Base-by-base conservation (phyloP, 495 filamentous ascomycete species). In the Xylaria nigripes region DNA sequence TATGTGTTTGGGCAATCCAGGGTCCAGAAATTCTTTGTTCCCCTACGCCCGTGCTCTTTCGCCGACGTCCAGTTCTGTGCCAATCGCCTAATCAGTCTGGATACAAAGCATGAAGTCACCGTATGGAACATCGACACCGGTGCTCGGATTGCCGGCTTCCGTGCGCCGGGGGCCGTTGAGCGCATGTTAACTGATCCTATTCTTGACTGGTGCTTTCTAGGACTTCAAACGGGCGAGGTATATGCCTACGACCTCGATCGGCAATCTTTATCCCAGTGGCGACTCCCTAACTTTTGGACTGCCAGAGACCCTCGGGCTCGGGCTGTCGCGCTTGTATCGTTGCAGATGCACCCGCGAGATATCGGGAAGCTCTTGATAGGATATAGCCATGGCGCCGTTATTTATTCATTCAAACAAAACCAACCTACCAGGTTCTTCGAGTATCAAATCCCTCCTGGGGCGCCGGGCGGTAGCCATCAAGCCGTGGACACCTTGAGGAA, bases 361-460 rank as follows among this genome's bases (percentile, higher is more conserved):
- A 88, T 96, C 61, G 93, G 93, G n/a, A 87, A 84, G 61, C 72
- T 98, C 19, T 61, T 97, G 55, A 86, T 98, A 48, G 90, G 85
- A 9, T 98, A 97, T 63, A 77, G 78, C 1, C 82, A 90, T 50
- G 94, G 93, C 19, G 89, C 88, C 3, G 89, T 89, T 24, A 81
- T 91, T 30, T 97, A 90, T 62, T 87, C 86, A 3, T 94, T 98
- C 77, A 96, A 97, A 71, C 83, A 93, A 67, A 88, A 89, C 51
- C 72, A 83, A 50, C 74, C 86, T 0, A 73, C 81, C 42, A 86
- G 86, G 60, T 92, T 80, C 64, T 89, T 95, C 60, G 76, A 90
- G 58, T 96, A 96, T 70, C 76, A 86, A 56, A 64, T 96, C 2
- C 88, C 87, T 0, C 72, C 80, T 25, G 89, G 90, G 9, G 90